phyloP scores from a whole-genome alignment of 345 rosid genomes.

The Schrenkiella parvula region DNA sequence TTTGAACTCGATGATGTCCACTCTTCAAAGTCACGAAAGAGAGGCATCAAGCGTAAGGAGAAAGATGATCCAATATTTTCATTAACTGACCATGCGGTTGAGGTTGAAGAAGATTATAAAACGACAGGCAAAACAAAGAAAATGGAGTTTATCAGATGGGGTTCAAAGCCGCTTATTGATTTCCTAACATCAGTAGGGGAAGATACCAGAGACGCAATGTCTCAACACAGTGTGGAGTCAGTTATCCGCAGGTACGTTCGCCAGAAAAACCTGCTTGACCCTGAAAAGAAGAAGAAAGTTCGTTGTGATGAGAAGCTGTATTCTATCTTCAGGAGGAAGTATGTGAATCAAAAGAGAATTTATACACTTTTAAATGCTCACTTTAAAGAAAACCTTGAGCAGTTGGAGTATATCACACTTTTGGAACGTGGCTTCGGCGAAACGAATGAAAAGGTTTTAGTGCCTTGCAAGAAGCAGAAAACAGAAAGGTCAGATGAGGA shows the following conservation, averaged over 20 bases:
- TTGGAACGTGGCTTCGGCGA: slow-evolving; percentile 21
- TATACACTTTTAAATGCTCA: slow-evolving; percentile 35
- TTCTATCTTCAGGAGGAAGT: slow-evolving; percentile 43
- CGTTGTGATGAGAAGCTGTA: slow-evolving; percentile 44
- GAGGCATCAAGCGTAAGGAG: not conserved
- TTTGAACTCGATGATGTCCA: slow-evolving; percentile 30
- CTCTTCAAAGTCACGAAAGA: slow-evolving; percentile 29
- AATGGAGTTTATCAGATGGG: slow-evolving; percentile 43
- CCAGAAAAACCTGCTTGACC: slow-evolving; percentile 29
- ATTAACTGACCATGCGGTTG: slow-evolving; percentile 20
- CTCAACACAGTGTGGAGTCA: slow-evolving; percentile 32
- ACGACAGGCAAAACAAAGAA: slow-evolving; percentile 8
- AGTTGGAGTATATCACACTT: slow-evolving; percentile 14
- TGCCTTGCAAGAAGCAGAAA: slow-evolving; percentile 35
- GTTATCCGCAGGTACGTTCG: slow-evolving; percentile 37
- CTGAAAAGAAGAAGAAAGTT: slow-evolving; percentile 33
- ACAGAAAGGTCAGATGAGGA: not conserved
- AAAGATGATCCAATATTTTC: slow-evolving; percentile 10
- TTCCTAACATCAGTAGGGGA: slow-evolving; percentile 46
- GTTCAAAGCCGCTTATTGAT: slow-evolving; percentile 48
- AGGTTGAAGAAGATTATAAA: slow-evolving; percentile 2
- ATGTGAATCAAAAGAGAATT: slow-evolving; percentile 27
- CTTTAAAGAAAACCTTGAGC: slow-evolving; percentile 36
- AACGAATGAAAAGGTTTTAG: not conserved
- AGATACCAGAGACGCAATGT: slow-evolving; percentile 37